Evolutionary conservation across 225 moss, liverwort and hornwort genomes (phyloP), one percentile per base, ranked within the genome.

Genomic region (Physcomitrium patens): DNA sequence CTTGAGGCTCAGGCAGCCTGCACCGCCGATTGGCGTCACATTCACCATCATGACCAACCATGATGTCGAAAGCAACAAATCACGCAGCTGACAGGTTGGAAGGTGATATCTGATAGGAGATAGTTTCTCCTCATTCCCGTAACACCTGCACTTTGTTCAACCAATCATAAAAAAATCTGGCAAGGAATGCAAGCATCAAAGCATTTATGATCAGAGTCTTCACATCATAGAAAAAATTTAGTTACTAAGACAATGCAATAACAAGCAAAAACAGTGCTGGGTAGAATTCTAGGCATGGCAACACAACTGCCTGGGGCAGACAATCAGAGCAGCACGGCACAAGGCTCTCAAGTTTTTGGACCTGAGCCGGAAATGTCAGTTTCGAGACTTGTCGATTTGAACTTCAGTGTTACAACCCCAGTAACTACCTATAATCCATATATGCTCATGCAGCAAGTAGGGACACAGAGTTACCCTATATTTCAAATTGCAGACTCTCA

Each of bases 351-450:
- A 60, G 63, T 74, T 65, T 87, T 81, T 20, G 84, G 84, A 49
- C 79, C 84, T 3, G 84, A 79, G 58, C 84, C 84, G 28, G 87
- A 87, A 60, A 74, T 79, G 58, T 87, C 87, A 8, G 74, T 77
- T n/a, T 84, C 82, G 5, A 75, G 79, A 9, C 81, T 76, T 67
- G 74, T 81, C n/a, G 87, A 84, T 46, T 67, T 84, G 67, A 84
- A 75, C 68, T 79, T 76, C 60, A 75, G 68, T 64, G 48, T 81
- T 23, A n/a, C 84, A 44, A 20, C 71, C 28, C 71, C 77, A n/a
- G 79, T 77, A 63, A 67, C 87, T 63, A 74, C 68, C 59, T 87
- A 87, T 77, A 86, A 83, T 68, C 68, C 81, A 22, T 84, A 79
- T 63, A 60, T 74, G 74, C 69, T 87, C 1, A 63, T 71, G 76